These are phyloP conservation scores for Stromatinia cepivora DNA, from an alignment of 2,329 filamentous ascomycete genomes.

Conservation along the genomic window DNA sequence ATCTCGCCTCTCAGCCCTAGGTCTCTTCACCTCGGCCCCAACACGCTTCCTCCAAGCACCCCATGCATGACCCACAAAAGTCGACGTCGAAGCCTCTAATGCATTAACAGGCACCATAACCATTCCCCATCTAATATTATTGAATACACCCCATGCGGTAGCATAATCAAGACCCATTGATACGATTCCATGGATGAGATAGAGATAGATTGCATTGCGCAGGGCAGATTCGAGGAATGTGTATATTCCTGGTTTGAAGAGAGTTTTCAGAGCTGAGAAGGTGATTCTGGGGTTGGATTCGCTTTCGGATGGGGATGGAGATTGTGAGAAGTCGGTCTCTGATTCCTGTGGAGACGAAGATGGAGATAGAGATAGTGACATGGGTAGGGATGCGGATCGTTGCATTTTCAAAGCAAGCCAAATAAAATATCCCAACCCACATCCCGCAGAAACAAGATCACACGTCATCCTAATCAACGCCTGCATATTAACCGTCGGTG, in stretches of 20 bases:
- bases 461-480: conserved; percentile 63
- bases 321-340: too few relatives aligned
- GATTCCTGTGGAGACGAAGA: background rate
- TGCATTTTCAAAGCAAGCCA: conserved; percentile 31
- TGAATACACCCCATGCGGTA: conserved; percentile 73
- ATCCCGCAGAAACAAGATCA: conserved; percentile 54
- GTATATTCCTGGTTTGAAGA: conserved; percentile 57
- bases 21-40: conserved; percentile 37
- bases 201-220: conserved; percentile 69
- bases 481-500: conserved; percentile 63
- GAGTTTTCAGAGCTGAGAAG: conserved; percentile 48
- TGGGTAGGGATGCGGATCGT: conserved; percentile 12
- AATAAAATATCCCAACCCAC: conserved; percentile 62
- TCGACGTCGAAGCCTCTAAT: conserved; percentile 62
- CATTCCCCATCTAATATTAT: conserved; percentile 71
- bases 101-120: conserved; percentile 72
- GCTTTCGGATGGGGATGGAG: background rate
- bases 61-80: conserved; percentile 69
- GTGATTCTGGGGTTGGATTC: conserved; percentile 42
- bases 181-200: conserved; percentile 66
- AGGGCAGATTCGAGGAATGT: conserved; percentile 66
- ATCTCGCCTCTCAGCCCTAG: conserved; percentile 41
- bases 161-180: conserved; percentile 63
- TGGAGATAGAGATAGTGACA: background rate
- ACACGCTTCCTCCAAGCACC: conserved; percentile 49